Evolutionary conservation across 371 early-diverging fungal species (phyloP).

Genomic region (Actinomucor elegans): DNA sequence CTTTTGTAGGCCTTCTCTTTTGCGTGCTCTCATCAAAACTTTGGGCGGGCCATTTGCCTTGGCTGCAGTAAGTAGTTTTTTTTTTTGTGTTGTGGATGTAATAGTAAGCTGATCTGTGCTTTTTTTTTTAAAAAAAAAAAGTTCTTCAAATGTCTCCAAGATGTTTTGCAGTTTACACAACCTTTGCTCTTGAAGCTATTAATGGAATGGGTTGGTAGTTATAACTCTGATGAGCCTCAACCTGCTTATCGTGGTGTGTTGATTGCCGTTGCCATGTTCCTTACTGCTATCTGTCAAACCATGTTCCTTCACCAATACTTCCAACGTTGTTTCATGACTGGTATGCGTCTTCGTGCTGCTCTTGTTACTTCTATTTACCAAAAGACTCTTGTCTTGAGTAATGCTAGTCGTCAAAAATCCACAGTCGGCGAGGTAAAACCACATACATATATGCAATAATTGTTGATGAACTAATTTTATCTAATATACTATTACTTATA

Average conservation of each 20-base stretch:
- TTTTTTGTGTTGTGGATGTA: background rate
- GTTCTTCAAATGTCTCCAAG: conserved; percentile 79
- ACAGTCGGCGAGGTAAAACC: conserved; percentile 69
- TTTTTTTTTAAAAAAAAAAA: no score
- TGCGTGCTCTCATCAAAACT: conserved; percentile 60
- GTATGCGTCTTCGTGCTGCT: conserved; percentile 83
- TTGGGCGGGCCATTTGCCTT: conserved; percentile 73
- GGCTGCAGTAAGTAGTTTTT: conserved; percentile 49
- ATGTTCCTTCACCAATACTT: conserved; percentile 91
- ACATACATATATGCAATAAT: no score
- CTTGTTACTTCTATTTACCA: conserved; percentile 87
- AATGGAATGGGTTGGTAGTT: conserved; percentile 71
- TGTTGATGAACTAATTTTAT: background rate
- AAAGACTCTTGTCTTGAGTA: conserved; percentile 83
- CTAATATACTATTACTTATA: conserved; percentile 16
- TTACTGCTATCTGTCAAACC: conserved; percentile 81
- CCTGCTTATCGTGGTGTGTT: conserved; percentile 66
- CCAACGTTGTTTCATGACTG: conserved; percentile 73
- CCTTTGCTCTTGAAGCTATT: conserved; percentile 76
- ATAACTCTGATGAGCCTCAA: conserved; percentile 46
- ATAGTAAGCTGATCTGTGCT: background rate
- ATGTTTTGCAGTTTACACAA: conserved; percentile 83
- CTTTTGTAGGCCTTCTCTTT: conserved; percentile 64
- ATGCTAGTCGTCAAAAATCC: conserved; percentile 75
- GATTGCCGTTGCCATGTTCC: conserved; percentile 76